phyloP scores from a whole-genome alignment of 257 asterid genomes.

The Scutellaria galericulata region DNA sequence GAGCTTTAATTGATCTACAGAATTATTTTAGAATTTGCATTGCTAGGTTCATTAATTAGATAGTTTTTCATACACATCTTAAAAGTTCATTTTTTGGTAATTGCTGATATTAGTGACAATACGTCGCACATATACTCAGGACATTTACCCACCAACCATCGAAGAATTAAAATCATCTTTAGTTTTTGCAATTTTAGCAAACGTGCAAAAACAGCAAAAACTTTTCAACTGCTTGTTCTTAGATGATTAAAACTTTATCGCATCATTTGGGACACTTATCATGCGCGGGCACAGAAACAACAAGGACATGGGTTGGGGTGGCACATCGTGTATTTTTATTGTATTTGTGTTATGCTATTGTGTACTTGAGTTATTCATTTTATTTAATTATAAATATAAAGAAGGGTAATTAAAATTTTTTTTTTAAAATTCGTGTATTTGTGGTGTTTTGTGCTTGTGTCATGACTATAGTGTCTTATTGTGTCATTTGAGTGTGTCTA shows the following conservation, averaged over 20 bases:
- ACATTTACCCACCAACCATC: not conserved
- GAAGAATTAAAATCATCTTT: not conserved
- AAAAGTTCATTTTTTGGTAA: not conserved
- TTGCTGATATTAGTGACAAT: not conserved
- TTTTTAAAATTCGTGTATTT: too few relatives aligned
- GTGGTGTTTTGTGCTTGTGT: too few relatives aligned
- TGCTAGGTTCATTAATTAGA: not conserved
- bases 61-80: not conserved
- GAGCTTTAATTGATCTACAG: slow-evolving; percentile 2
- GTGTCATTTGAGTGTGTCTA: too few relatives aligned
- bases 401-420: too few relatives aligned
- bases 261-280: not conserved
- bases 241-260: slow-evolving; percentile 7
- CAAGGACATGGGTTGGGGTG: too few relatives aligned
- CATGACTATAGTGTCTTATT: too few relatives aligned
- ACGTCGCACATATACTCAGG: not conserved
- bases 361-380: too few relatives aligned
- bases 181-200: not conserved
- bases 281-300: not conserved
- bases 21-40: not conserved
- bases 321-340: too few relatives aligned
- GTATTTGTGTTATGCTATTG: too few relatives aligned
- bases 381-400: too few relatives aligned
- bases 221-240: slow-evolving; percentile 10
- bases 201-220: not conserved